phyloP scores from a whole-genome alignment of 495 filamentous ascomycete species.

The Penicillium coffeae region DNA sequence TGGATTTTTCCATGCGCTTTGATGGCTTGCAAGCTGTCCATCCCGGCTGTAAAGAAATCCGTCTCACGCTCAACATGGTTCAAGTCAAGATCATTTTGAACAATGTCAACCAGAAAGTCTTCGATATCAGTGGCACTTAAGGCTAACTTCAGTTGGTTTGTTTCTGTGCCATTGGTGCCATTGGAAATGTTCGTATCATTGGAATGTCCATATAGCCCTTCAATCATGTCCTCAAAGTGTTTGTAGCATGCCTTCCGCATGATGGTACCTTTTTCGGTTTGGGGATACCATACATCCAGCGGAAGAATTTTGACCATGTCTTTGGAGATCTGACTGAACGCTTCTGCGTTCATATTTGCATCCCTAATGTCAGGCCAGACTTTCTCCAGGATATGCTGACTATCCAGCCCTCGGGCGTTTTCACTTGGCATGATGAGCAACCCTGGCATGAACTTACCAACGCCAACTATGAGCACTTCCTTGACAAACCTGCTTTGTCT shows the following conservation, averaged over 20 bases:
- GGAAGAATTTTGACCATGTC: slow-evolving; percentile 46
- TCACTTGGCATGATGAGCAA: slow-evolving; percentile 42
- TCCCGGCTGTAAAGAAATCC: slow-evolving; percentile 46
- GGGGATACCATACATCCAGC: slow-evolving; percentile 37
- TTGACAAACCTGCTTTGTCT: slow-evolving; percentile 22
- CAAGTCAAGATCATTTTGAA: slow-evolving; percentile 9
- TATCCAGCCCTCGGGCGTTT: slow-evolving; percentile 16
- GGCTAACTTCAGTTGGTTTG: not conserved
- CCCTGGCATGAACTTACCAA: slow-evolving; percentile 22
- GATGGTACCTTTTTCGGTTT: slow-evolving; percentile 49
- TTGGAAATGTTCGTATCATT: too few species aligned
- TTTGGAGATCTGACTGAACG: slow-evolving; percentile 45
- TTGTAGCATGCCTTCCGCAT: slow-evolving; percentile 49
- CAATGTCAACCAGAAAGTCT: slow-evolving; percentile 17
- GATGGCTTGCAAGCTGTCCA: slow-evolving; percentile 49
- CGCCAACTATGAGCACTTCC: slow-evolving; percentile 32
- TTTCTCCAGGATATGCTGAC: slow-evolving; percentile 38
- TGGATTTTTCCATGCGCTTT: not conserved
- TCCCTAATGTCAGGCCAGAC: slow-evolving; percentile 42
- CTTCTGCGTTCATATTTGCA: slow-evolving; percentile 39
- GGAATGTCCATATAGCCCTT: slow-evolving; percentile 44
- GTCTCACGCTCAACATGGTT: slow-evolving; percentile 17
- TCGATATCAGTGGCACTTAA: not conserved
- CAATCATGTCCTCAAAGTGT: slow-evolving; percentile 39
- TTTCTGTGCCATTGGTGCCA: slow-evolving; percentile 10